These are phyloP conservation scores for Neurospora africana DNA, from an alignment of 495 filamentous ascomycete species.

Conservation along the genomic window DNA sequence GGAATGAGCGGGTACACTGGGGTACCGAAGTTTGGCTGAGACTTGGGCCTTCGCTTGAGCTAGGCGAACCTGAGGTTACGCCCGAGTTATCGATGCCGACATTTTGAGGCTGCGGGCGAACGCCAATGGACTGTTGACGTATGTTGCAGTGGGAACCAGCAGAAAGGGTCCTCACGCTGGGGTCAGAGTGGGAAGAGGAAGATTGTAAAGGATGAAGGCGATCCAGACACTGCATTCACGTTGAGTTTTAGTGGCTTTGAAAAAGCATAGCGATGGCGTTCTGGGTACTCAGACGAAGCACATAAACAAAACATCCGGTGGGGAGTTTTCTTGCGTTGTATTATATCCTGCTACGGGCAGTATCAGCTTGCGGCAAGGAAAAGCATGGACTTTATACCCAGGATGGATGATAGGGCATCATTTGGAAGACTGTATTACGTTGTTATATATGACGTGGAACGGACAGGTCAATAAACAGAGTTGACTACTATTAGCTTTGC, in stretches of 20 bases:
- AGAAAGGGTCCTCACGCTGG: neutral
- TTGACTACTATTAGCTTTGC: neutral
- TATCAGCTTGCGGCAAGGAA: neutral
- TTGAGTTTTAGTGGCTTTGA: neutral
- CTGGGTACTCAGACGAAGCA: neutral
- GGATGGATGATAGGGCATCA: neutral
- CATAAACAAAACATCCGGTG: neutral
- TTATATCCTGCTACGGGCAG: neutral
- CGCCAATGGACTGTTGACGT: neutral
- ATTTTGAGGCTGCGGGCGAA: neutral
- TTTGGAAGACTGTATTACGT: neutral
- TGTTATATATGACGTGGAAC: neutral
- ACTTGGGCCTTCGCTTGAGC: neutral
- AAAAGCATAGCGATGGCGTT: conserved; percentile 25
- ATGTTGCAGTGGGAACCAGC: neutral
- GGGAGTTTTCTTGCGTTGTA: neutral
- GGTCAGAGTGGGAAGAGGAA: neutral
- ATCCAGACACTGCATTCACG: neutral
- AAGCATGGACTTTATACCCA: neutral
- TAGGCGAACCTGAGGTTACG: neutral
- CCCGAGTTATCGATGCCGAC: neutral
- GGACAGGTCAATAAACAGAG: neutral
- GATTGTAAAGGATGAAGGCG: neutral
- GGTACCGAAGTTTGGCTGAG: conserved; percentile 8
- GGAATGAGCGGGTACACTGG: neutral